Conservation (phyloP, 1,284 basidiomycete species). For the Marasmius tenuissimus region DNA sequence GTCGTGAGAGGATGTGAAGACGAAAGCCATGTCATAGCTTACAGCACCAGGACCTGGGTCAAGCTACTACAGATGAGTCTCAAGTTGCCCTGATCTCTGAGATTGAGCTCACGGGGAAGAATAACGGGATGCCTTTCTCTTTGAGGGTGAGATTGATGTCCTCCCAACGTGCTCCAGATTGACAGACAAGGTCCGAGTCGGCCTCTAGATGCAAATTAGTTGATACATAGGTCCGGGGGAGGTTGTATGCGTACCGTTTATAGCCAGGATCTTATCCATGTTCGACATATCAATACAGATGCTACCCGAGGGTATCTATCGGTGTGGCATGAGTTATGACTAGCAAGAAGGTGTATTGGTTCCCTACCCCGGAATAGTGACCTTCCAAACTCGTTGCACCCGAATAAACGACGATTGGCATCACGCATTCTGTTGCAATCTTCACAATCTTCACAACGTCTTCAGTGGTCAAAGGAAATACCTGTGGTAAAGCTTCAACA, state of each 20-base stretch:
- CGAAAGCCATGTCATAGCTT: slow-evolving; percentile 18
- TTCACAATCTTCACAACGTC: slow-evolving; percentile 71
- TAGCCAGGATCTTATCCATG: slow-evolving; percentile 63
- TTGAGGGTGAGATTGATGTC: slow-evolving; percentile 79
- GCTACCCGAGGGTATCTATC: slow-evolving; percentile 48
- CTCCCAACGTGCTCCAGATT: slow-evolving; percentile 87
- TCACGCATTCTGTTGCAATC: slow-evolving; percentile 60
- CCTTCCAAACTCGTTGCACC: slow-evolving; percentile 74
- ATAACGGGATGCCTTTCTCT: slow-evolving; percentile 65
- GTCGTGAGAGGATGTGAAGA: background rate
- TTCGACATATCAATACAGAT: slow-evolving; percentile 67
- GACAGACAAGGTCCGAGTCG: slow-evolving; percentile 76
- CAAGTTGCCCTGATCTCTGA: background rate
- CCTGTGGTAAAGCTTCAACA: slow-evolving; percentile 45
- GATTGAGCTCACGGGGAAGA: slow-evolving; percentile 58
- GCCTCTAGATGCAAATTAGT: slow-evolving; percentile 34
- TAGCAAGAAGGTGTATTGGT: slow-evolving; percentile 40
- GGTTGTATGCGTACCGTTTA: slow-evolving; percentile 35
- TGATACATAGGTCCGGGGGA: background rate
- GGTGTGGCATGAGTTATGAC: background rate
- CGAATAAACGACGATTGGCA: slow-evolving; percentile 69
- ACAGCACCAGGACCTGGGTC: slow-evolving; percentile 56
- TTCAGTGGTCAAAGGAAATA: slow-evolving; percentile 54
- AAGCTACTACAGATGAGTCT: slow-evolving; percentile 30
- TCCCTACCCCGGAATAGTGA: slow-evolving; percentile 56